Evolutionary conservation across 768 basidiomycete genomes (phyloP).

Genomic region (Auricularia sp.): DNA sequence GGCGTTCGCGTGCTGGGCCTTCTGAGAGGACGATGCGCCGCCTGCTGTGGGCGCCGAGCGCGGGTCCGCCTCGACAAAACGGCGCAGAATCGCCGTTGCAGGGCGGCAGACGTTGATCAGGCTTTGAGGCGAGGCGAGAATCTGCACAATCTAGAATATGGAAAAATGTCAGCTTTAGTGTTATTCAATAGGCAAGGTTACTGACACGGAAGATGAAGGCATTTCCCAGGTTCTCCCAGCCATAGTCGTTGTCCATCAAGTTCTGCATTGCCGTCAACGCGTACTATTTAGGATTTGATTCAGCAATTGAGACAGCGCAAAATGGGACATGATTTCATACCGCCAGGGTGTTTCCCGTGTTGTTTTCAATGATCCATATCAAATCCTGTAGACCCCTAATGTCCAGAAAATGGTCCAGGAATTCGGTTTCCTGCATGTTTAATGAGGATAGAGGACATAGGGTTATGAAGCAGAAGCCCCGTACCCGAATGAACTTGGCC

Average conservation of each 20-base stretch:
- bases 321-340: conserved; percentile 28
- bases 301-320: too few species aligned
- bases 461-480: conserved; percentile 10
- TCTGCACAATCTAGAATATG: conserved; percentile 50
- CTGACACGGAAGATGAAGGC: conserved; percentile 49
- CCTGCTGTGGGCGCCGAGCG: conserved; percentile 50
- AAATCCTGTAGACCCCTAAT: conserved; percentile 64
- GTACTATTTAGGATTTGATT: conserved; percentile 39
- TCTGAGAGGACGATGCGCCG: conserved; percentile 37
- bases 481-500: conserved; percentile 68
- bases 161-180: not conserved
- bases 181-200: not conserved
- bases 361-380: conserved; percentile 53
- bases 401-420: conserved; percentile 66
- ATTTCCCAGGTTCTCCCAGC: conserved; percentile 66
- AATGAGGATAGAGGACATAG: not conserved
- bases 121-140: conserved; percentile 63
- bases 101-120: conserved; percentile 87
- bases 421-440: conserved; percentile 67
- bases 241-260: conserved; percentile 77
- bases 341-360: conserved; percentile 77
- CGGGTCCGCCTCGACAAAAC: conserved; percentile 81
- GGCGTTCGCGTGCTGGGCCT: conserved; percentile 36
- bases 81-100: conserved; percentile 82
- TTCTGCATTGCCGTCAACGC: conserved; percentile 80